phyloP scores from a whole-genome alignment of 1,284 basidiomycete genomes.

The Trichosporon sp. region DNA sequence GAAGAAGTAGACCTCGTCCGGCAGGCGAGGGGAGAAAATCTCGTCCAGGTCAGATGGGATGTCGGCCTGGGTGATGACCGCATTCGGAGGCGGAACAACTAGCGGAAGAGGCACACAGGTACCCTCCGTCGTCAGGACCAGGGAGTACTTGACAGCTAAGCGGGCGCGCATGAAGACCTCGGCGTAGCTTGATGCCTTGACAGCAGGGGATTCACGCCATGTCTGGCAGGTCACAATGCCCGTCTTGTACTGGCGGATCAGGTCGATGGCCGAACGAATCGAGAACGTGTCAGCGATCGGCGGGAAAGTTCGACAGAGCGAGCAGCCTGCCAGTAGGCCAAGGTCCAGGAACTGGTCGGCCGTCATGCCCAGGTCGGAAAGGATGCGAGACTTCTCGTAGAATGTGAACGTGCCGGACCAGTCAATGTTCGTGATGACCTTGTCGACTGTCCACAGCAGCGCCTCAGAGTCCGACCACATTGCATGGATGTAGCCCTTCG shows the following conservation, averaged over 20 bases:
- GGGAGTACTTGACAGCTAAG: slow-evolving; percentile 85
- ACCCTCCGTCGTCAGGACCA: slow-evolving; percentile 88
- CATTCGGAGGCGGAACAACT: slow-evolving; percentile 56
- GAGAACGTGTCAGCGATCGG: slow-evolving; percentile 67
- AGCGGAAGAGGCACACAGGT: slow-evolving; percentile 81
- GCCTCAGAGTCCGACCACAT: slow-evolving; percentile 88
- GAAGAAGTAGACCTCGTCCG: slow-evolving; percentile 95
- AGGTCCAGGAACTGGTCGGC: slow-evolving; percentile 95
- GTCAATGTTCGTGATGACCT: slow-evolving; percentile 82
- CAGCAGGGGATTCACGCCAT: slow-evolving; percentile 58
- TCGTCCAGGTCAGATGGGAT: slow-evolving; percentile 89
- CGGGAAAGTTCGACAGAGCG: slow-evolving; percentile 80
- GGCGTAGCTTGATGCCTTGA: slow-evolving; percentile 54
- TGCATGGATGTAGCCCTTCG: slow-evolving; percentile 90
- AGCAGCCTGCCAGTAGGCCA: slow-evolving; percentile 85
- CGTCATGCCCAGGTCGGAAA: slow-evolving; percentile 68
- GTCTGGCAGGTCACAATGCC: slow-evolving; percentile 75
- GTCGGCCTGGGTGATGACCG: slow-evolving; percentile 66
- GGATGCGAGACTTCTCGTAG: slow-evolving; percentile 72
- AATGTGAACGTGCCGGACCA: slow-evolving; percentile 72
- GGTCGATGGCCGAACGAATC: slow-evolving; percentile 76
- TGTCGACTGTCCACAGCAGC: slow-evolving; percentile 84
- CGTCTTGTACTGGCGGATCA: slow-evolving; percentile 83
- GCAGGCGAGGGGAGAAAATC: slow-evolving; percentile 89
- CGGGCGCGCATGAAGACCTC: slow-evolving; percentile 88